Base-by-base conservation (phyloP, 2,329 filamentous ascomycete genomes). In the Cladophialophora psammophila region DNA sequence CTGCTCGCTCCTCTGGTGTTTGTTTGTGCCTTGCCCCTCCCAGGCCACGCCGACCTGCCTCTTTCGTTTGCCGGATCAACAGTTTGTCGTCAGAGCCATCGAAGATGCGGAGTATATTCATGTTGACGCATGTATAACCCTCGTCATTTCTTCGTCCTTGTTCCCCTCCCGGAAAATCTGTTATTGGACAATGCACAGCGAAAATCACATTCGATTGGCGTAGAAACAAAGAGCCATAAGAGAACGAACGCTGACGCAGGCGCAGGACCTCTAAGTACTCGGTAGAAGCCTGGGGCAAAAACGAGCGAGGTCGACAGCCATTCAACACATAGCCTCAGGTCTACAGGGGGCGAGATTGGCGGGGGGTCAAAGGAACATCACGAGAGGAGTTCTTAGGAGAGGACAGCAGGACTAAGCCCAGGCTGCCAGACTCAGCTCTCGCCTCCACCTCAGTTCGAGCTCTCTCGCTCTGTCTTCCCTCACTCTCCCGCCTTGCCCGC, bases 361-460 rank as follows among this genome's bases (percentile, higher is more conserved):
- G 57, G 57, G 31, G 31, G 32, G 26, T 48, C n/a, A 60, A 32
- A 34, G 31, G 45, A 34, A 45, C 26, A 34, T 36, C 12, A 20
- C 34, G 42, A 42, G 18, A 61, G 59, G 26, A 52, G n/a, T n/a
- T 7, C 31, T 26, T 32, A 8, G 42, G 38, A 45, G 58, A 40
- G 40, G n/a, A 58, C 34, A 58, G 35, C 31, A 38, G n/a, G 15
- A 58, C 34, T 58, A 58, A 58, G 55, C 55, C 15, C 13, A 45
- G n/a, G 20, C 20, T 42, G 55, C 42, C 55, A 53, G 48, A 31
- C 59, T 54, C 59, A 61, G 59, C 48, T 61, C n/a, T 61, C 52
- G 48, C 59, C 59, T 52, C 59, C 59, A 53, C 59, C 59, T 61
- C 59, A 60, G 26, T 50, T 50, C 18, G n/a, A 50, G 45, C 45